Evolutionary conservation across 495 filamentous ascomycete species (phyloP), one percentile per base, ranked within the genome.

Genomic region (Penicillium arizonense): DNA sequence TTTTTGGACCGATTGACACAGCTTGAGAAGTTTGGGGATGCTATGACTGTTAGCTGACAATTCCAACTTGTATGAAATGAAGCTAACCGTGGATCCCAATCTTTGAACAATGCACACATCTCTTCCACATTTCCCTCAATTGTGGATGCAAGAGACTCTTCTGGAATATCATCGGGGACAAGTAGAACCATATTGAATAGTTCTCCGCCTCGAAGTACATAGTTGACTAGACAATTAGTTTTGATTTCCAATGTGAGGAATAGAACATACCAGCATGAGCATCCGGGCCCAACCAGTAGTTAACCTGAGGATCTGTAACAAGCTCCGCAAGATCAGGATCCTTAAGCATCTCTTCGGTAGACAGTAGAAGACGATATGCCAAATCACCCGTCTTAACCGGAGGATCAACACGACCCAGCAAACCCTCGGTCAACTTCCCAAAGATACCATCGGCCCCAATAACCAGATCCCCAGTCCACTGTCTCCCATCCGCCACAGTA

Each of bases 241-340:
- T 23, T 4, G 2, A 5, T 30, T 7, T 30, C 9, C 3, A 13
- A 32, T 24, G 3, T 3, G 8, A 18, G 20, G 30, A 13, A 14
- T 5, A 33, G 20, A 13, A 62, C 65, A 28, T 53, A 71, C 68
- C 68, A 24, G 77, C 82, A 64, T 87, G 84, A 0, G 75, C 68
- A 50, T 77, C 73, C 1, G 85, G 84, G 1, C 87, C 86, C 24
- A 88, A 61, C 88, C 88, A 91, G 58, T 88, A 86, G 52, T 88
- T 78, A 12, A 89, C 85, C 13, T 77, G 76, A 1, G 84, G 79
- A 16, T 82, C 78, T 68, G 33, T 71, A 39, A 60, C 66, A 50
- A 64, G 86, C 42, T 44, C 76, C 67, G n/a, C 73, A 65, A 71
- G 79, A 73, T 77, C 72, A n/a, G 68, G 70, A 51, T 84, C 77